phyloP scores from a whole-genome alignment of 305 asterid genomes.

The Fraxinus nigra region DNA sequence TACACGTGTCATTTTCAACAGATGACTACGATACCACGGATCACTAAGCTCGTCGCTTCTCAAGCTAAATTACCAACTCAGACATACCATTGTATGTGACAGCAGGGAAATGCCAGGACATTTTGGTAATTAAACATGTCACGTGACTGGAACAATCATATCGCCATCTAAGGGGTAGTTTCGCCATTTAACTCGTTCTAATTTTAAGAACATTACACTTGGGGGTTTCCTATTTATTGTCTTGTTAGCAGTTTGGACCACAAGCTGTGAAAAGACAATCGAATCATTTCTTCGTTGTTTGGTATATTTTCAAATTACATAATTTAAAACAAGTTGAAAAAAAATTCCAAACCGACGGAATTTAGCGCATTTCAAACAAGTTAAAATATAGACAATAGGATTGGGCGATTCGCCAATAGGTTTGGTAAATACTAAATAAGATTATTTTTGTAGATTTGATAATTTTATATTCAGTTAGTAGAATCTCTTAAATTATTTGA shows the following conservation, averaged over 20 bases:
- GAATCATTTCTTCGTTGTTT: background rate
- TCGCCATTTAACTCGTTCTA: background rate
- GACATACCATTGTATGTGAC: background rate
- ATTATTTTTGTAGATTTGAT: background rate
- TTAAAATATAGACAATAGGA: background rate
- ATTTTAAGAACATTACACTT: background rate
- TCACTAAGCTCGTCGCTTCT: background rate
- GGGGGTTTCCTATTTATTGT: background rate
- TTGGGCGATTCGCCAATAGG: background rate
- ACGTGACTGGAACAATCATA: background rate
- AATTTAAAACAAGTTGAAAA: background rate
- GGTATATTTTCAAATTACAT: background rate
- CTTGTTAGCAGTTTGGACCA: background rate
- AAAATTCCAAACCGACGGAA: background rate
- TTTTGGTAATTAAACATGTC: background rate
- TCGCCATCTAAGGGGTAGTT: background rate
- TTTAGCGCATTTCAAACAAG: background rate
- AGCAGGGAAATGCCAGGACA: background rate
- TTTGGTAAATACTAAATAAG: background rate
- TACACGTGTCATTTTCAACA: slow-evolving; percentile 7
- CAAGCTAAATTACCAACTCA: background rate
- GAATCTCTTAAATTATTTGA: background rate
- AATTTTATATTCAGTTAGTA: background rate
- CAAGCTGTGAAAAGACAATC: background rate
- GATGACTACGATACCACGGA: background rate